phyloP scores from a whole-genome alignment of 2,329 filamentous ascomycete genomes.

The Rachicladosporium sp. region DNA sequence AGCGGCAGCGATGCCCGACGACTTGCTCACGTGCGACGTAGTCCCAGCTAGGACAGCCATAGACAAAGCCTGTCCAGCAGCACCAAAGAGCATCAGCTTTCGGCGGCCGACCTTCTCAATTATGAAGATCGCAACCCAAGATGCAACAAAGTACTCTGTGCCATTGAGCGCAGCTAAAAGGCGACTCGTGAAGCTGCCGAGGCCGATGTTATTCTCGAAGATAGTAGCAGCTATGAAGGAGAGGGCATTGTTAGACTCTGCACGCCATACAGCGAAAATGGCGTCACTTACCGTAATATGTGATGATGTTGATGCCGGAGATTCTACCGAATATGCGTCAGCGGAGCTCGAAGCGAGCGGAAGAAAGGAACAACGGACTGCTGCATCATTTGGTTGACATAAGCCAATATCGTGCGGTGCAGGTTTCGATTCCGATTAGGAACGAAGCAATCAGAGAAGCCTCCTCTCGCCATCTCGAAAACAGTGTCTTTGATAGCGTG shows the following conservation, averaged over 20 bases:
- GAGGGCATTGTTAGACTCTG: constrained; percentile 17
- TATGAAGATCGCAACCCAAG: constrained; percentile 37
- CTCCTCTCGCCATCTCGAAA: constrained; percentile 28
- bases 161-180: constrained; percentile 43
- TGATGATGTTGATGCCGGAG: constrained; percentile 20
- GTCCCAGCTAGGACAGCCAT: constrained; percentile 21
- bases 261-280: constrained; percentile 22
- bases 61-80: constrained; percentile 32
- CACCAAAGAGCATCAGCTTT: constrained; percentile 60
- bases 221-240: constrained; percentile 31
- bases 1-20: constrained; percentile 25
- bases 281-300: constrained; percentile 21
- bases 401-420: constrained; percentile 22
- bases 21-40: constrained; percentile 9
- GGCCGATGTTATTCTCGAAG: constrained; percentile 40
- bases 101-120: constrained; percentile 44
- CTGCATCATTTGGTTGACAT: constrained; percentile 7
- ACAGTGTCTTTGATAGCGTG: constrained; percentile 42
- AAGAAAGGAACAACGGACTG: not conserved
- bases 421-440: constrained; percentile 23
- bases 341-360: not conserved
- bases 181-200: constrained; percentile 34
- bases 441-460: constrained; percentile 19
- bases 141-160: constrained; percentile 40
- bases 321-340: constrained; percentile 1